phyloP scores from a whole-genome alignment of 1,284 basidiomycete genomes.

The Rhodotorula sp. region DNA sequence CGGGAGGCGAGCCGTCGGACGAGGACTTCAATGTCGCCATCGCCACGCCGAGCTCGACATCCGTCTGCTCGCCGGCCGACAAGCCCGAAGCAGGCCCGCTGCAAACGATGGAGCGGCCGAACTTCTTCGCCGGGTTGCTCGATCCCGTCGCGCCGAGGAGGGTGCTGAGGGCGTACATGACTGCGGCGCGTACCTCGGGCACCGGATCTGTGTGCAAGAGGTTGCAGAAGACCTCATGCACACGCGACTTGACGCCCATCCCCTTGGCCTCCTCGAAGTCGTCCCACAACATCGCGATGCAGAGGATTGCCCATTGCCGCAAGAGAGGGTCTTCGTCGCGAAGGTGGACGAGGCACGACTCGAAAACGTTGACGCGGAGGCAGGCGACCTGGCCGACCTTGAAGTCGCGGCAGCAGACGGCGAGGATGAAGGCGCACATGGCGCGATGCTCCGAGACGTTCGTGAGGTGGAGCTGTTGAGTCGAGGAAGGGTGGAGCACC shows the following conservation, averaged over 20 bases:
- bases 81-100: slow-evolving; percentile 62
- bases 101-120: slow-evolving; percentile 38
- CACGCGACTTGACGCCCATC: slow-evolving; percentile 73
- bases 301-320: slow-evolving; percentile 90
- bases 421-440: slow-evolving; percentile 97
- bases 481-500: slow-evolving; percentile 63
- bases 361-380: slow-evolving; percentile 77
- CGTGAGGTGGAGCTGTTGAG: slow-evolving; percentile 61
- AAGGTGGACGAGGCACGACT: slow-evolving; percentile 80
- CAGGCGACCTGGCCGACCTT: slow-evolving; percentile 82
- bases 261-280: slow-evolving; percentile 86
- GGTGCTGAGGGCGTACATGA: slow-evolving; percentile 87
- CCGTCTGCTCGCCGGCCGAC: slow-evolving; percentile 66
- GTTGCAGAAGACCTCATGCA: slow-evolving; percentile 80
- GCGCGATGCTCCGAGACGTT: slow-evolving; percentile 96
- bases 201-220: slow-evolving; percentile 78
- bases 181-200: slow-evolving; percentile 88
- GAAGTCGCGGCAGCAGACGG: slow-evolving; percentile 87
- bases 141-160: slow-evolving; percentile 83
- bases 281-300: slow-evolving; percentile 95
- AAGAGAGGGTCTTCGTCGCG: slow-evolving; percentile 81
- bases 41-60: slow-evolving; percentile 58
- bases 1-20: slow-evolving; percentile 90
- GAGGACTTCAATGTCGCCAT: slow-evolving; percentile 53
- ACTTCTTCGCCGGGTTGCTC: slow-evolving; percentile 44